Conservation (phyloP, 495 filamentous ascomycete species). For the Xylaria grammica region DNA sequence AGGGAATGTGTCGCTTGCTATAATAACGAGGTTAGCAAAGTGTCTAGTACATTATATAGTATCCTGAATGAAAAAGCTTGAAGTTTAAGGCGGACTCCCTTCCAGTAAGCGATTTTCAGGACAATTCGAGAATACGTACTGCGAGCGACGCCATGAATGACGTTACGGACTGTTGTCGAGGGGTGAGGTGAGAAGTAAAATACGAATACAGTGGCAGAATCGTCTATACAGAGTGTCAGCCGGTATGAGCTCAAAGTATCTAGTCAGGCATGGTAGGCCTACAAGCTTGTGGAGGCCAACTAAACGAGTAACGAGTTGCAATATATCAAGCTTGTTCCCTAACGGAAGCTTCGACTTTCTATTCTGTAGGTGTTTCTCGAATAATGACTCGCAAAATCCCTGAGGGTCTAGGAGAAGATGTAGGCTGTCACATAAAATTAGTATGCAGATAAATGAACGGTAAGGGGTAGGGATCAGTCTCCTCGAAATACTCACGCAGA, state of each 20-base stretch:
- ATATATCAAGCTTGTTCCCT: conserved; percentile 86
- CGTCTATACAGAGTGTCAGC: conserved; percentile 27
- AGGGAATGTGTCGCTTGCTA: conserved; percentile 83
- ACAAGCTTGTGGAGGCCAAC: conserved; percentile 88
- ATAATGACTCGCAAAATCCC: conserved; percentile 88
- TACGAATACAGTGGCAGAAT: conserved; percentile 67
- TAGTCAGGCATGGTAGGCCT: conserved; percentile 36
- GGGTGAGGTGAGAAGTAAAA: conserved; percentile 85
- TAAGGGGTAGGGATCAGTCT: conserved; percentile 32
- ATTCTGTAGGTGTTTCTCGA: conserved; percentile 88
- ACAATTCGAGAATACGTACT: conserved; percentile 6
- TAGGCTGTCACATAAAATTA: conserved; percentile 25
- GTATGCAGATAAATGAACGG: background rate
- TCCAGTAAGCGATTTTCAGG: background rate
- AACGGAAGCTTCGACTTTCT: conserved; percentile 83
- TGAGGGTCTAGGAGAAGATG: conserved; percentile 96
- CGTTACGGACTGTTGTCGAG: conserved; percentile 89
- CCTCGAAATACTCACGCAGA: conserved; percentile 62
- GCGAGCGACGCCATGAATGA: conserved; percentile 93
- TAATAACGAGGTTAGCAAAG: background rate
- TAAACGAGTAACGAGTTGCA: conserved; percentile 88
- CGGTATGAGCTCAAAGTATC: background rate
- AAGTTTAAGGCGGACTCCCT: background rate
- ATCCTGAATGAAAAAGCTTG: background rate
- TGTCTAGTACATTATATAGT: background rate